Evolutionary conservation across 495 filamentous ascomycete genomes (phyloP), one percentile per base, ranked within the genome.

Genomic region (Penicillium egyptiacum): DNA sequence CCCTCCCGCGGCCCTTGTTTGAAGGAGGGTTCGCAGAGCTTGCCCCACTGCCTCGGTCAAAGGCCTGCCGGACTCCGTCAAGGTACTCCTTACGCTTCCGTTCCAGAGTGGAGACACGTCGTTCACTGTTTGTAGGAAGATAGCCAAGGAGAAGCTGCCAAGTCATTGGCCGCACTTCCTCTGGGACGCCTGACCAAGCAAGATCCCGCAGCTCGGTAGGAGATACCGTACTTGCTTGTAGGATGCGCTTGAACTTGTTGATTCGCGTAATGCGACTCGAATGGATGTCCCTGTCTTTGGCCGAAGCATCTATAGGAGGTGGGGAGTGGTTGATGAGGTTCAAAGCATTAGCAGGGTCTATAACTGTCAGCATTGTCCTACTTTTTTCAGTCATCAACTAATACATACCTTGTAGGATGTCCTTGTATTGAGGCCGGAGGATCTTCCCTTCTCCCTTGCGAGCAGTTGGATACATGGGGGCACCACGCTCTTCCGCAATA

Each of bases 91-190:
- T 96, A 56, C 94, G 83, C 76, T 98, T 98, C 51, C 94, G 79
- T 65, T 98, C 95, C 7, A 98, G 81, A 1, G 92, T 94, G 10
- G 88, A 83, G 40, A 98, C 90, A 11, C 94, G 83, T 56, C 94
- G 80, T 68, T 98, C 94, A 58, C 90, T 92, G 66, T 90, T 96
- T 20, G 94, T 93, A 8, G 95, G 94, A 3, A 98, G 83, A 69
- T 98, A 98, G 40, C 94, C 93, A 39, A 98, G 85, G 2, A 98
- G 78, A 50, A 98, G 77, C 71, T 98, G 93, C 94, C 94, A 98
- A 12, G 94, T 91, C 90, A 98, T 97, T 26, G 94, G 90, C 28
- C 94, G 88, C 30, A 98, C 89, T 77, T 98, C 94, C 54, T 93
- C 87, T 0, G 94, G 94, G 48, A 97, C 84, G 23, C 94, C 94